phyloP scores from a whole-genome alignment of 2,329 filamentous ascomycete species.

The Phyllosticta citribraziliensis region DNA sequence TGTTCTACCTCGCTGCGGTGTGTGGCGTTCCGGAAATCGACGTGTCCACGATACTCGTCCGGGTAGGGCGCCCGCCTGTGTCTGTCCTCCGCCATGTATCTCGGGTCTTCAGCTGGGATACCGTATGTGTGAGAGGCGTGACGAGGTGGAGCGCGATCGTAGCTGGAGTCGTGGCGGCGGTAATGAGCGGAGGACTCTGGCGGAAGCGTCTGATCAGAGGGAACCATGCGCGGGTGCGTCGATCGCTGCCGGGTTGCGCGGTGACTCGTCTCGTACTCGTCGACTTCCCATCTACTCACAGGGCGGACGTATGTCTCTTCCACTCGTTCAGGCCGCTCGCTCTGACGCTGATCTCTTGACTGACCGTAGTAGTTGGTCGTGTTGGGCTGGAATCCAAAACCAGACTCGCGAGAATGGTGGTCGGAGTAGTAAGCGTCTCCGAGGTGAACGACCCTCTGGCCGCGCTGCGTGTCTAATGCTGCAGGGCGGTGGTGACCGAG shows the following conservation, averaged over 20 bases:
- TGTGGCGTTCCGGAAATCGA: not conserved
- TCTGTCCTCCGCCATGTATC: not conserved
- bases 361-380: not conserved
- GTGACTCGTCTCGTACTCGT: not conserved
- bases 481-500: not conserved
- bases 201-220: not conserved
- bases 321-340: not conserved
- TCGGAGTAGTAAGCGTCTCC: not conserved
- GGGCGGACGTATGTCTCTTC: not conserved
- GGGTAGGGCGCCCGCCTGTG: not conserved
- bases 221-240: not conserved
- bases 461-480: not conserved
- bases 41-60: not conserved
- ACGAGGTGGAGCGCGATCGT: not conserved
- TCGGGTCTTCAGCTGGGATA: not conserved
- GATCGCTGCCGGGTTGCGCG: not conserved
- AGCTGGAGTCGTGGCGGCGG: not conserved
- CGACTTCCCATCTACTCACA: not conserved
- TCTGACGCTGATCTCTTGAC: not conserved
- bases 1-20: not conserved
- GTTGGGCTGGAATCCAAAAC: not conserved
- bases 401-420: not conserved
- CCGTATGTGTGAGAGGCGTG: not conserved
- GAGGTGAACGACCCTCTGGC: not conserved
- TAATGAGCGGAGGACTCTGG: not conserved